phyloP scores from a whole-genome alignment of 1,139 yeast genomes.

The Kodamaea derodonti region DNA sequence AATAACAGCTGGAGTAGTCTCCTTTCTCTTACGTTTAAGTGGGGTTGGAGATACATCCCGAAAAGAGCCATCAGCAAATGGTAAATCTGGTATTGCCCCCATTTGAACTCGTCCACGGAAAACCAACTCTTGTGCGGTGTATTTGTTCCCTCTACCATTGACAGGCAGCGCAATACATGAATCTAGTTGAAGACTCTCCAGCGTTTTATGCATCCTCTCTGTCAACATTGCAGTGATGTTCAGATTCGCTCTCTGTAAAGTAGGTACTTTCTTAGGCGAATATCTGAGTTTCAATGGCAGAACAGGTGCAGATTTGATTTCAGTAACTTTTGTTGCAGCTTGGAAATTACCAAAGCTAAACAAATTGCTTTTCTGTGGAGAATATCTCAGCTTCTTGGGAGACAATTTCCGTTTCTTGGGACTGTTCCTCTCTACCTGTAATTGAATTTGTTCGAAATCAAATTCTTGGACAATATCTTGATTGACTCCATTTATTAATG shows the following conservation, averaged over 20 bases:
- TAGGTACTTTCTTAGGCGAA: background rate
- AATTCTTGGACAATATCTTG: constrained; percentile 7
- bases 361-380: constrained; percentile 12
- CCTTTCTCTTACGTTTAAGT: constrained; percentile 1
- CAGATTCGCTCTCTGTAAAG: constrained; percentile 1
- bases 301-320: background rate
- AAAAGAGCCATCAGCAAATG: background rate
- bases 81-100: too few relatives aligned
- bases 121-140: too few relatives aligned
- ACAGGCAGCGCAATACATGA: too few relatives aligned
- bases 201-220: too few relatives aligned
- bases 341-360: constrained; percentile 5
- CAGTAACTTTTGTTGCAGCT: background rate
- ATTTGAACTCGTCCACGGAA: too few relatives aligned
- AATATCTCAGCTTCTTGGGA: constrained; percentile 4
- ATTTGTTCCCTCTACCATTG: too few relatives aligned
- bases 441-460: constrained; percentile 2
- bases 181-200: too few relatives aligned
- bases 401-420: constrained; percentile 4
- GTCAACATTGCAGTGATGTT: too few relatives aligned
- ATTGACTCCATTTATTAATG: constrained; percentile 11
- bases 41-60: constrained; percentile 5
- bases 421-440: background rate
- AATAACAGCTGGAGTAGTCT: background rate
- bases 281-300: background rate